Percentiles rank a stretch among this genome's conserved stretches.
Evolutionary conservation across 169 alveolate genomes (phyloP).

Genomic region (Plasmodium vivax): DNA sequence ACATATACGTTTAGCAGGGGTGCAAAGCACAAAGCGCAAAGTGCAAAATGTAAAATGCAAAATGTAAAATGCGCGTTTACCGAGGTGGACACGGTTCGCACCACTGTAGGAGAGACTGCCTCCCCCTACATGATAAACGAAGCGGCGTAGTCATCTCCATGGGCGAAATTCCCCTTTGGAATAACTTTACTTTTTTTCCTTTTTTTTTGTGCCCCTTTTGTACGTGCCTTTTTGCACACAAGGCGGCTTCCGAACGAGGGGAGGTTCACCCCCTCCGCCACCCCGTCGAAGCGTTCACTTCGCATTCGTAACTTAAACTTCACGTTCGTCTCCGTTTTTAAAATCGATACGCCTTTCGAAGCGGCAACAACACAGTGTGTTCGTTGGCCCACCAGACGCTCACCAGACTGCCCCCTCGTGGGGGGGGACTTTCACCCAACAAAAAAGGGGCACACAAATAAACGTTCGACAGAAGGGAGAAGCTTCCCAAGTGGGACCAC

Average conservation of each 20-base stretch:
- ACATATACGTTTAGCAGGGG: conserved; percentile 17
- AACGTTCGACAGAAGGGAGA: not conserved
- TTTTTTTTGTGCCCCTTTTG: not conserved
- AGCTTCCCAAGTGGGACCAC: not conserved
- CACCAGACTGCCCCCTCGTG: not conserved
- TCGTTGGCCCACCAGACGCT: not conserved
- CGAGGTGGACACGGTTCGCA: not conserved
- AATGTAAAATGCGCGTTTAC: too few relatives aligned
- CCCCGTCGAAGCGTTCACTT: not conserved
- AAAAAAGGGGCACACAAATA: not conserved
- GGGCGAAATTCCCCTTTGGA: not conserved
- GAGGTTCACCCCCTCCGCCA: not conserved
- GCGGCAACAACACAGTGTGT: not conserved
- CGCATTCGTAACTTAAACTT: not conserved
- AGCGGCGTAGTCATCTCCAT: not conserved
- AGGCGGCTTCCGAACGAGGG: not conserved
- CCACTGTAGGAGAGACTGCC: not conserved
- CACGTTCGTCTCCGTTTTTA: not conserved
- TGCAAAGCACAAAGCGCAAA: too few relatives aligned
- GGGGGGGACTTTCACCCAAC: not conserved
- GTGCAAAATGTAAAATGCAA: too few relatives aligned
- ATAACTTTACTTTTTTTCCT: not conserved
- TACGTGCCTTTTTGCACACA: not conserved
- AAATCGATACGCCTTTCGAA: not conserved
- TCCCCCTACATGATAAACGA: not conserved